Evolutionary conservation across 352 stramenopile genomes (phyloP).

Genomic region (Globisporangium perplexum): DNA sequence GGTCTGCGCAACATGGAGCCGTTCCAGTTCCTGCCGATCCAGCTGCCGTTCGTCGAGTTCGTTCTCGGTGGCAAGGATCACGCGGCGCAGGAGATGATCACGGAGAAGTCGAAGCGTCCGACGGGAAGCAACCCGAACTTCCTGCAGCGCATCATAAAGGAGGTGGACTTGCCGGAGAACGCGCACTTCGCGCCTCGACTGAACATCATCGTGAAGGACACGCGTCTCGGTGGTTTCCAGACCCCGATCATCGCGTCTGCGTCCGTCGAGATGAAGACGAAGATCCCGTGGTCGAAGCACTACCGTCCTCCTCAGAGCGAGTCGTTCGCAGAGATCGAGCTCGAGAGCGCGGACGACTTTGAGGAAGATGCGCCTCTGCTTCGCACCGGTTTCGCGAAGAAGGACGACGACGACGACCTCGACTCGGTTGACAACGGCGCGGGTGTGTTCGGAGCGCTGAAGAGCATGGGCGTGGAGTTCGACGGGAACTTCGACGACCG

Average conservation of each 20-base stretch:
- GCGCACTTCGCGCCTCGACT: slow-evolving; percentile 83
- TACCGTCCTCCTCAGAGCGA: slow-evolving; percentile 68
- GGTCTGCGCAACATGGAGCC: slow-evolving; percentile 84
- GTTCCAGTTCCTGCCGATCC: slow-evolving; percentile 87
- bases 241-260: slow-evolving; percentile 79
- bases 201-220: slow-evolving; percentile 89
- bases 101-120: slow-evolving; percentile 80
- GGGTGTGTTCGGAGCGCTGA: slow-evolving; percentile 80
- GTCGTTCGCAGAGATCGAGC: slow-evolving; percentile 57
- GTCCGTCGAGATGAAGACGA: slow-evolving; percentile 79
- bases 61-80: slow-evolving; percentile 81
- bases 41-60: slow-evolving; percentile 86
- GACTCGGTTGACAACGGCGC: slow-evolving; percentile 69
- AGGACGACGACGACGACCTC: slow-evolving; percentile 16
- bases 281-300: slow-evolving; percentile 80
- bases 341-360: slow-evolving; percentile 55
- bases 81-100: slow-evolving; percentile 78
- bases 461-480: slow-evolving; percentile 81
- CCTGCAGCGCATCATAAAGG: slow-evolving; percentile 85
- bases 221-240: slow-evolving; percentile 80
- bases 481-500: slow-evolving; percentile 56
- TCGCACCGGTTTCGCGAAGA: slow-evolving; percentile 9
- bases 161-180: slow-evolving; percentile 84
- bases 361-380: slow-evolving; percentile 51
- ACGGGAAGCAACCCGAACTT: slow-evolving; percentile 86